A percentile compares a stretch with the other conserved stretches of the same genome.
phyloP scores from a whole-genome alignment of 2,329 filamentous ascomycete genomes.

The Sporothrix variecibatus region DNA sequence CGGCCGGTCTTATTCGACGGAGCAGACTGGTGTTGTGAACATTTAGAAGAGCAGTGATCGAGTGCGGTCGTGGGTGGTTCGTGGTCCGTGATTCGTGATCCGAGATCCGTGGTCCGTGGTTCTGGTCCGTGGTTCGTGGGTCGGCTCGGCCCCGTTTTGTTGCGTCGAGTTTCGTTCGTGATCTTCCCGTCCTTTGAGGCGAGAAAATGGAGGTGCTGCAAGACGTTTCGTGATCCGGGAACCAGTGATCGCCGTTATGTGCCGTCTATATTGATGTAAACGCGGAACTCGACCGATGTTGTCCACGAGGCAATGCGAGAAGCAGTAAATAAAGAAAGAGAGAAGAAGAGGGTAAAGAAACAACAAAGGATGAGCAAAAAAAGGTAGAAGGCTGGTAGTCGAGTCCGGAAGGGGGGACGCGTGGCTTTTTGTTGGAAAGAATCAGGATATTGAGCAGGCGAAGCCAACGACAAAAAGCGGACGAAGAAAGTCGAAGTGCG shows the following conservation, averaged over 20 bases:
- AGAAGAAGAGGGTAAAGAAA: not conserved
- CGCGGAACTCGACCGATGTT: not conserved
- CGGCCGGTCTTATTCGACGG: slow-evolving; percentile 27
- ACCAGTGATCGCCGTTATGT: not conserved
- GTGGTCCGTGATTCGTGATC: not conserved
- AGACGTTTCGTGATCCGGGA: not conserved
- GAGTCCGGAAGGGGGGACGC: not conserved
- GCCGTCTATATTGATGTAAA: not conserved
- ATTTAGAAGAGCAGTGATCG: not conserved
- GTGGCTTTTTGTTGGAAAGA: not conserved
- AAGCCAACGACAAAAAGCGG: not conserved
- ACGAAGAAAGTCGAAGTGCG: not conserved
- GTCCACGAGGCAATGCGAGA: not conserved
- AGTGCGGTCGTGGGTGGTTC: not conserved
- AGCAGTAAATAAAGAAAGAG: not conserved
- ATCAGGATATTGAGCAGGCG: not conserved
- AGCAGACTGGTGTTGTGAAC: slow-evolving; percentile 5
- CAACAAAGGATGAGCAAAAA: not conserved
- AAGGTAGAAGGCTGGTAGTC: not conserved
- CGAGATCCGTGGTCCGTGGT: not conserved
- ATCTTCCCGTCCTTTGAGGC: not conserved
- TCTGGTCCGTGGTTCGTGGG: not conserved
- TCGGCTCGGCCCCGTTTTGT: slow-evolving; percentile 13
- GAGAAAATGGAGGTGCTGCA: not conserved
- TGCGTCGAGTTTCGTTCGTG: slow-evolving; percentile 8